Conservation (phyloP, 1,284 basidiomycete species). For the Pseudozyma tsukubaensis region DNA sequence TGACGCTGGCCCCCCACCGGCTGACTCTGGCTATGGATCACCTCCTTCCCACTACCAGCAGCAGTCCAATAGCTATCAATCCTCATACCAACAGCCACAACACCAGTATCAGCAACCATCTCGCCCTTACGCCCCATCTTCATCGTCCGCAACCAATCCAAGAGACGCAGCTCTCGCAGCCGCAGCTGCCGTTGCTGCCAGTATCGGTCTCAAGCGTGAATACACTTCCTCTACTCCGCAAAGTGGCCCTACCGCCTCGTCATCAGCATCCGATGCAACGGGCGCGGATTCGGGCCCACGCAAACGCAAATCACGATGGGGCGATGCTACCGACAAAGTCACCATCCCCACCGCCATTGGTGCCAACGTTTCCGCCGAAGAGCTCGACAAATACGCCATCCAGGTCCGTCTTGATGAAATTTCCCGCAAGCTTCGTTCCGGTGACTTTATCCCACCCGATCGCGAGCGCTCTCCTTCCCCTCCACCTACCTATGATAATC, state of each 20-base stretch:
- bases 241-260: slow-evolving; percentile 4
- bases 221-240: slow-evolving; percentile 5
- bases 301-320: slow-evolving; percentile 67
- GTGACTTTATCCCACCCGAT: slow-evolving; percentile 95
- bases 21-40: slow-evolving; percentile 17
- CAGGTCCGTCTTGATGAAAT: slow-evolving; percentile 87
- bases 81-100: slow-evolving; percentile 9
- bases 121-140: slow-evolving; percentile 18
- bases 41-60: slow-evolving; percentile 21
- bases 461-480: slow-evolving; percentile 93
- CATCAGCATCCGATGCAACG: slow-evolving; percentile 11
- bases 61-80: background rate
- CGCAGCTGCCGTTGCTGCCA: slow-evolving; percentile 44
- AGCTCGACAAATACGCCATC: slow-evolving; percentile 67
- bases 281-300: slow-evolving; percentile 51
- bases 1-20: slow-evolving; percentile 1
- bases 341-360: slow-evolving; percentile 63
- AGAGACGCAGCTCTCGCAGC: slow-evolving; percentile 36
- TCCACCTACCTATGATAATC: slow-evolving; percentile 94
- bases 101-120: slow-evolving; percentile 1
- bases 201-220: slow-evolving; percentile 48
- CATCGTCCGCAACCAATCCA: slow-evolving; percentile 25
- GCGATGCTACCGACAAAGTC: slow-evolving; percentile 57
- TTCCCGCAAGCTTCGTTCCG: slow-evolving; percentile 89
- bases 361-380: slow-evolving; percentile 57